Conservation (phyloP, 176 grass and related monocot genomes). For the Rhynchospora tenuis region DNA sequence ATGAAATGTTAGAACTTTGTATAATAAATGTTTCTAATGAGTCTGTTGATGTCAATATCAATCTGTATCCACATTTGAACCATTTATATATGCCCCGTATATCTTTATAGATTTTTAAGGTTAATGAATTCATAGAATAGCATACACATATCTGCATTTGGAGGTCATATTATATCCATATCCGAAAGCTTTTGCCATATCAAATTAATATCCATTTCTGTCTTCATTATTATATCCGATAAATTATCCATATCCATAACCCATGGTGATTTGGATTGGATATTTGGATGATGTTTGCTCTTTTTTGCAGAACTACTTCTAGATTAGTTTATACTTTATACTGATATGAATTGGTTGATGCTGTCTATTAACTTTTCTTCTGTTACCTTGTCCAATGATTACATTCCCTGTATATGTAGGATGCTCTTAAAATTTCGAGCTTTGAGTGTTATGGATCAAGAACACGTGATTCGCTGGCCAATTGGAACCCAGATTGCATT, state of each 20-base stretch:
- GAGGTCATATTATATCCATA: neutral
- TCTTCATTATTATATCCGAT: neutral
- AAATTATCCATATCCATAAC: neutral
- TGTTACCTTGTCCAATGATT: neutral
- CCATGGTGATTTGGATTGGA: neutral
- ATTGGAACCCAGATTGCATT: slow-evolving; percentile 94
- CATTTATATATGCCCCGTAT: neutral
- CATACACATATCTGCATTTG: neutral
- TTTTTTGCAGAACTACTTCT: neutral
- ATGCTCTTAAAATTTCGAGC: slow-evolving; percentile 70
- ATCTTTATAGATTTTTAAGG: neutral
- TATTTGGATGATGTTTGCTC: neutral
- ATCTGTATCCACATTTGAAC: neutral
- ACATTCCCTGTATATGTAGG: slow-evolving; percentile 41
- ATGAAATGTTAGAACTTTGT: neutral
- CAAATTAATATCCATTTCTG: neutral
- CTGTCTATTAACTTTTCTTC: neutral
- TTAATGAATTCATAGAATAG: neutral
- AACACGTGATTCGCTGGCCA: slow-evolving; percentile 75
- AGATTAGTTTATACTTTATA: neutral
- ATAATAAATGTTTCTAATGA: neutral
- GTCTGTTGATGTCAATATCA: neutral
- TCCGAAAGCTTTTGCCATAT: neutral
- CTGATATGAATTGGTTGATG: neutral
- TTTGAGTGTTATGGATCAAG: slow-evolving; percentile 73